These are phyloP conservation scores for Drosera spatulata DNA, from an alignment of 179 eudicot genomes.

Conservation along the genomic window DNA sequence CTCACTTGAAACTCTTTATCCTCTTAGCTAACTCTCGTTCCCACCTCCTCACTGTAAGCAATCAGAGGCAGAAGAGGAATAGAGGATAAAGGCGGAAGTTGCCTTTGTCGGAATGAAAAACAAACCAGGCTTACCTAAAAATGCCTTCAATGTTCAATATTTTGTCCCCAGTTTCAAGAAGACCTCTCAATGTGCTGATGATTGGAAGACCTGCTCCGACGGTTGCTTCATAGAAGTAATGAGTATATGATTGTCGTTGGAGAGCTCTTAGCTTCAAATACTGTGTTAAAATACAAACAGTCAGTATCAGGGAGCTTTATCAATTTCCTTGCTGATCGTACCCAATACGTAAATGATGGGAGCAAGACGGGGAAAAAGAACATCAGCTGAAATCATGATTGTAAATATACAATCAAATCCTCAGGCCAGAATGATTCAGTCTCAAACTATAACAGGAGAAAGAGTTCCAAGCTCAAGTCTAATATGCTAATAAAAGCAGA, in stretches of 20 bases:
- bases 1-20: too few relatives aligned
- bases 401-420: too few relatives aligned
- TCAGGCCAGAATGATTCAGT: too few relatives aligned
- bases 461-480: too few relatives aligned
- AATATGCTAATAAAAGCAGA: not conserved
- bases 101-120: not conserved
- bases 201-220: slow-evolving; percentile 99
- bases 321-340: not conserved
- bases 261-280: slow-evolving; percentile 88
- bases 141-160: slow-evolving; percentile 86
- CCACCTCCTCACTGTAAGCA: too few relatives aligned
- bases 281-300: slow-evolving; percentile 15
- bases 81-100: not conserved
- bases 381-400: too few relatives aligned
- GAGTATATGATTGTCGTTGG: slow-evolving; percentile 88
- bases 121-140: slow-evolving; percentile 50
- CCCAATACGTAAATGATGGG: not conserved
- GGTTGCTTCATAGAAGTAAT: slow-evolving; percentile 98
- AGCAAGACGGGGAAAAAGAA: not conserved
- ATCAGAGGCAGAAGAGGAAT: too few relatives aligned
- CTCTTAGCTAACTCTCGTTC: too few relatives aligned
- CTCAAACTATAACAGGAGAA: too few relatives aligned
- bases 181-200: slow-evolving; percentile 85
- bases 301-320: not conserved
- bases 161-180: slow-evolving; percentile 93